Evolutionary conservation across 2,329 filamentous ascomycete genomes (phyloP).

Genomic region (Metarhizium album): DNA sequence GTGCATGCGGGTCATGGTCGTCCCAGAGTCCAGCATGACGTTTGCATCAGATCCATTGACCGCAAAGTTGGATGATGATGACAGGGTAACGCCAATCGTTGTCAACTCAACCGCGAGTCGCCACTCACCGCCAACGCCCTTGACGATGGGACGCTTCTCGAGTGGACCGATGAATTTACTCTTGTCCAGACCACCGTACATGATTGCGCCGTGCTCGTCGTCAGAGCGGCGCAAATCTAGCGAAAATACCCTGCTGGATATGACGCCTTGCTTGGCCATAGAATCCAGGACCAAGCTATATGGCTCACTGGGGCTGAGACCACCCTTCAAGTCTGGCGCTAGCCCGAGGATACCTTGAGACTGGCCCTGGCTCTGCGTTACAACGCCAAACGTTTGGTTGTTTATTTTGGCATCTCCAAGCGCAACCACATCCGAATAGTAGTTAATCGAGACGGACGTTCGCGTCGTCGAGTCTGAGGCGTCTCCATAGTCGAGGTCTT

Average conservation of each 20-base stretch:
- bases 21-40: constrained; percentile 42
- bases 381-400: constrained; percentile 41
- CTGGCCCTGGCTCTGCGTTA: constrained; percentile 32
- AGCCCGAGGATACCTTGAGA: constrained; percentile 42
- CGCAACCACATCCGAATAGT: constrained; percentile 34
- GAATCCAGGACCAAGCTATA: constrained; percentile 46
- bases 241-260: constrained; percentile 38
- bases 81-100: constrained; percentile 21
- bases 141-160: constrained; percentile 30
- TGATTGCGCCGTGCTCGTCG: constrained; percentile 34
- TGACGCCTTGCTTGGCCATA: constrained; percentile 34
- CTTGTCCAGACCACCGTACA: constrained; percentile 42
- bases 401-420: constrained; percentile 31
- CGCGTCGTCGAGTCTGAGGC: constrained; percentile 21
- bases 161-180: constrained; percentile 40
- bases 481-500: constrained; percentile 30
- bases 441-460: constrained; percentile 31
- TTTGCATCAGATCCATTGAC: constrained; percentile 22
- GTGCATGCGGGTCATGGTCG: constrained; percentile 38
- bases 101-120: constrained; percentile 25
- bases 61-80: constrained; percentile 13
- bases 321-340: constrained; percentile 28
- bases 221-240: constrained; percentile 37
- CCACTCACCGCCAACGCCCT: constrained; percentile 22
- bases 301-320: constrained; percentile 24